phyloP scores from a whole-genome alignment of 2,329 filamentous ascomycete genomes.

The Ophiostoma australiae region DNA sequence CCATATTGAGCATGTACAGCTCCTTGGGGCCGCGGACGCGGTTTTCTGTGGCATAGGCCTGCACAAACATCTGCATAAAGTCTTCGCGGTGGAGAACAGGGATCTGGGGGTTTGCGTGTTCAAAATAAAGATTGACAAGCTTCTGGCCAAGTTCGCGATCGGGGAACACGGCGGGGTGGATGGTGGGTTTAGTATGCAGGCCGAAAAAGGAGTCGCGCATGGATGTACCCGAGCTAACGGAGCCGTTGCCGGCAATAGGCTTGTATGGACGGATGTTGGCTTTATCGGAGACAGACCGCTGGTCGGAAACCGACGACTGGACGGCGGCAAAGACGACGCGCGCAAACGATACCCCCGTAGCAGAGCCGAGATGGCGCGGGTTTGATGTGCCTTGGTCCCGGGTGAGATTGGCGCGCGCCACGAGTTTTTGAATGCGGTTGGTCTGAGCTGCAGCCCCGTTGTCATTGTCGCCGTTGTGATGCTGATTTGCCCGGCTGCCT shows the following conservation, averaged over 20 bases:
- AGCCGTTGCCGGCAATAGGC: conserved; percentile 41
- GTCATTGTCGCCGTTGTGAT: conserved; percentile 24
- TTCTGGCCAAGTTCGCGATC: conserved; percentile 66
- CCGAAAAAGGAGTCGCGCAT: conserved; percentile 97
- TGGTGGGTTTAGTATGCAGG: conserved; percentile 83
- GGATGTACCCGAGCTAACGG: conserved; percentile 58
- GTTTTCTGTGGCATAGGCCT: conserved; percentile 66
- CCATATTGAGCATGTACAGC: conserved; percentile 93
- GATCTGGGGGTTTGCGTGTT: conserved; percentile 94
- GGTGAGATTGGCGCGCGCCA: conserved; percentile 22
- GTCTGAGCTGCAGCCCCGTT: conserved; percentile 54
- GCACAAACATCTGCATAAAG: conserved; percentile 83
- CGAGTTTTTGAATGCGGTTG: conserved; percentile 47
- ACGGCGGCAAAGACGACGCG: conserved; percentile 91
- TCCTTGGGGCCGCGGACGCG: conserved; percentile 68
- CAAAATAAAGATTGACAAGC: conserved; percentile 81
- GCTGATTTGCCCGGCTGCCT: background rate
- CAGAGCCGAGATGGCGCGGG: conserved; percentile 74
- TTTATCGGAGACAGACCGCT: conserved; percentile 64
- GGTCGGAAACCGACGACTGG: conserved; percentile 61
- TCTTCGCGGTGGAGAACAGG: conserved; percentile 84
- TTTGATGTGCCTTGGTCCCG: conserved; percentile 55
- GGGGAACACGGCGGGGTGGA: conserved; percentile 80
- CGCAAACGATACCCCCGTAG: conserved; percentile 89
- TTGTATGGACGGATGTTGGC: conserved; percentile 57